A percentile compares a stretch with the other conserved stretches of the same genome.
These are phyloP conservation scores for Aureoboletus auriporus DNA, from an alignment of 768 basidiomycete genomes.

Conservation along the genomic window DNA sequence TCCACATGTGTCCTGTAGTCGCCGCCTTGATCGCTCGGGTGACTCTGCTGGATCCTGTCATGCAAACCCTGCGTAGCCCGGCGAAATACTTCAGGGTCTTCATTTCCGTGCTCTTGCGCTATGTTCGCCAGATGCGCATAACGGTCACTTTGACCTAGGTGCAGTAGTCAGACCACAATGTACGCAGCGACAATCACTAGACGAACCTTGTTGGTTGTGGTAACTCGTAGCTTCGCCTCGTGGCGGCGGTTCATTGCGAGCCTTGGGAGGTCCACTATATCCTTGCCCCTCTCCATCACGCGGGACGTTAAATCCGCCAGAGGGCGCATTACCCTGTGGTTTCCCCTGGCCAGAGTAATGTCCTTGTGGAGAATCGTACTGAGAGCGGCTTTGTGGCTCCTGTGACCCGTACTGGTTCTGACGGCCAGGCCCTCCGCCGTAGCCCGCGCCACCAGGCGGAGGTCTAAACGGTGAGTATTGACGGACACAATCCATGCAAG, in stretches of 20 bases:
- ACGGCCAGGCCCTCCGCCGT: conserved; percentile 7
- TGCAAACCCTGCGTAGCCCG: conserved; percentile 22
- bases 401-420: conserved; percentile 8
- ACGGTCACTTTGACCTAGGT: conserved; percentile 15
- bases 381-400: conserved; percentile 6
- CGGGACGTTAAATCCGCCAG: conserved; percentile 15
- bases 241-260: conserved; percentile 4
- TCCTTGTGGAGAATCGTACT: conserved; percentile 7
- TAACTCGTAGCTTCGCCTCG: conserved; percentile 18
- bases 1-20: conserved; percentile 18
- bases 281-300: conserved; percentile 8
- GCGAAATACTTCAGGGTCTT: conserved; percentile 17
- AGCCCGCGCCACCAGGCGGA: not conserved
- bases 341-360: conserved; percentile 1
- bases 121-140: conserved; percentile 15
- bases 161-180: conserved; percentile 4
- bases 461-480: not conserved
- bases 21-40: conserved; percentile 7
- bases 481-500: not conserved
- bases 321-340: conserved; percentile 8
- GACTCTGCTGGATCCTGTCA: conserved; percentile 16
- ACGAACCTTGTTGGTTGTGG: conserved; percentile 8
- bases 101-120: conserved; percentile 14
- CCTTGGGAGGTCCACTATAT: not conserved
- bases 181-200: not conserved